phyloP scores from a whole-genome alignment of 2,329 filamentous ascomycete species.

The Ceratocystis alfenasii region DNA sequence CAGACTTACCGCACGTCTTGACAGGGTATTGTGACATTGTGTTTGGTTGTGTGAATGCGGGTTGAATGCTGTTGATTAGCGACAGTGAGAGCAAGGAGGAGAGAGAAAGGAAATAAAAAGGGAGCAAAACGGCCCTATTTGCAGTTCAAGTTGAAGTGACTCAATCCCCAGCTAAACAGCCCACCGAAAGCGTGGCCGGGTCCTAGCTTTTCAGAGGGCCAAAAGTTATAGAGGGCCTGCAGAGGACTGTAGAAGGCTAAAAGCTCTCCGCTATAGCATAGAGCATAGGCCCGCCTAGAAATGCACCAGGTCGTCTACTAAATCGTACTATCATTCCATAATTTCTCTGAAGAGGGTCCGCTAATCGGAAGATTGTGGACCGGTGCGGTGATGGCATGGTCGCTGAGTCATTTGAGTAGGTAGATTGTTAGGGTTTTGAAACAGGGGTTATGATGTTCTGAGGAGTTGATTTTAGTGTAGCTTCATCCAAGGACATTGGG shows the following conservation, averaged over 20 bases:
- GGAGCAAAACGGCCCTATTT: not conserved
- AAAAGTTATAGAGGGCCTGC: no score
- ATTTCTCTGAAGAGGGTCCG: conserved; percentile 5
- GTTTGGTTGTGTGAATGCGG: not conserved
- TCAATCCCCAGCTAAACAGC: not conserved
- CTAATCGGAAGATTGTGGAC: conserved; percentile 15
- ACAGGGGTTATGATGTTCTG: no score
- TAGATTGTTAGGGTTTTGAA: no score
- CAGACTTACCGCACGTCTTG: conserved; percentile 46
- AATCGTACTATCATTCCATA: not conserved
- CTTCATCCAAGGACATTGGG: no score
- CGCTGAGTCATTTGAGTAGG: no score
- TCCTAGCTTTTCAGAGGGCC: no score
- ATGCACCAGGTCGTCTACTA: conserved; percentile 5
- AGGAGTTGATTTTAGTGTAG: no score
- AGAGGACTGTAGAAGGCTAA: no score
- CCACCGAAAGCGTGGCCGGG: no score
- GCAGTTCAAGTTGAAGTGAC: not conserved
- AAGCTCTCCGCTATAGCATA: not conserved
- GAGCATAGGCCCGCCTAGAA: conserved; percentile 11
- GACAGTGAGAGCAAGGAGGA: no score
- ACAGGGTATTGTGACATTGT: conserved; percentile 36
- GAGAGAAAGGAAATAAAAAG: not conserved
- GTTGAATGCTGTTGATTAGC: no score
- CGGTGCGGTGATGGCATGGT: not conserved